Conservation (phyloP, 129 eudicot genomes). For the Cynara cardunculus region DNA sequence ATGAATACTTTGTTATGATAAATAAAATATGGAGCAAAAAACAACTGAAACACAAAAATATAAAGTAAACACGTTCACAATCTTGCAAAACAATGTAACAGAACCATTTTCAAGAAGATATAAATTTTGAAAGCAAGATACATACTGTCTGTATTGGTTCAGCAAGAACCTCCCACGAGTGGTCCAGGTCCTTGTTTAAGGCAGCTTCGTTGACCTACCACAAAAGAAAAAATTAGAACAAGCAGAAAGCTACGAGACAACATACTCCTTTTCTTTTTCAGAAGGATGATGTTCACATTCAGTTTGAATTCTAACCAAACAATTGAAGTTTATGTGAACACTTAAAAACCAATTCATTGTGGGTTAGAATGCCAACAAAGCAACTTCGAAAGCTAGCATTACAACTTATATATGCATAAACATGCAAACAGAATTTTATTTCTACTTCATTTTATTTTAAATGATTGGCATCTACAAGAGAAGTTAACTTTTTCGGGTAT, state of each 20-base stretch:
- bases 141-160: constrained; percentile 97
- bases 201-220: constrained; percentile 82
- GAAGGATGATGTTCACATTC: neutral
- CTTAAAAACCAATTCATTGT: neutral
- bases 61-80: no score
- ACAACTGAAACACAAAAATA: no score
- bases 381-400: neutral
- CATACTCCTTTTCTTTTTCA: neutral
- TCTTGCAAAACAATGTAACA: no score
- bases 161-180: constrained; percentile 98
- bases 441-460: neutral
- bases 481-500: neutral
- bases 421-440: neutral
- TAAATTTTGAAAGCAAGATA: neutral
- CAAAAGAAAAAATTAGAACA: neutral
- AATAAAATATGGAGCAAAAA: no score
- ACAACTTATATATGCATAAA: neutral
- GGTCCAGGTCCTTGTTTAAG: constrained; percentile 63
- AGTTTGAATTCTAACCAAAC: neutral
- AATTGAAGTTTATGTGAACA: neutral
- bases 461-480: neutral
- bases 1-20: no score
- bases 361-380: neutral
- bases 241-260: neutral
- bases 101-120: neutral